These are phyloP conservation scores for Kitagawia praeruptora DNA, from an alignment of 129 eudicot species.

Conservation along the genomic window DNA sequence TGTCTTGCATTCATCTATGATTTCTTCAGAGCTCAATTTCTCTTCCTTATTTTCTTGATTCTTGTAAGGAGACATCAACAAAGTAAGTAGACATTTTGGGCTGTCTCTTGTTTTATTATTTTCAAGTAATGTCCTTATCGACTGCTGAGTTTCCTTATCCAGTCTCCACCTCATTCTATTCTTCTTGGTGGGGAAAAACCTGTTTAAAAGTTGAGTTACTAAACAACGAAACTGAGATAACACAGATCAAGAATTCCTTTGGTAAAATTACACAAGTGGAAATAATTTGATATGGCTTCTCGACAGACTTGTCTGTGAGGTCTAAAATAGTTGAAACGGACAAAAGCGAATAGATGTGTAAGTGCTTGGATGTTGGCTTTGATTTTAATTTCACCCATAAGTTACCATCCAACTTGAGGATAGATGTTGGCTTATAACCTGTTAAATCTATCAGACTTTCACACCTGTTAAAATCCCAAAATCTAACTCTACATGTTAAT, in stretches of 20 bases:
- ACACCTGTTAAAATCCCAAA: too few species aligned
- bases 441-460: too few species aligned
- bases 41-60: slow-evolving; percentile 26
- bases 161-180: slow-evolving; percentile 58
- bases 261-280: not conserved
- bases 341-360: too few species aligned
- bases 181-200: slow-evolving; percentile 77
- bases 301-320: not conserved
- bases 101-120: slow-evolving; percentile 24
- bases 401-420: too few species aligned
- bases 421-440: too few species aligned
- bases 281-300: not conserved
- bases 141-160: slow-evolving; percentile 51
- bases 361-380: too few species aligned
- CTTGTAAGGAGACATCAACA: slow-evolving; percentile 46
- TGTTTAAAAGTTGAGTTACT: slow-evolving; percentile 12
- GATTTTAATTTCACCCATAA: too few species aligned
- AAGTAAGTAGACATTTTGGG: slow-evolving; percentile 33
- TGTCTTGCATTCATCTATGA: slow-evolving; percentile 65
- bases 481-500: too few species aligned
- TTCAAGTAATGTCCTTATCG: slow-evolving; percentile 40
- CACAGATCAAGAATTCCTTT: slow-evolving; percentile 1
- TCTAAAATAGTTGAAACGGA: too few species aligned
- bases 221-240: not conserved
- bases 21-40: slow-evolving; percentile 33